Evolutionary conservation across 257 asterid genomes (phyloP), one percentile per base, ranked within the genome.

Genomic region (Solanum sitiens): DNA sequence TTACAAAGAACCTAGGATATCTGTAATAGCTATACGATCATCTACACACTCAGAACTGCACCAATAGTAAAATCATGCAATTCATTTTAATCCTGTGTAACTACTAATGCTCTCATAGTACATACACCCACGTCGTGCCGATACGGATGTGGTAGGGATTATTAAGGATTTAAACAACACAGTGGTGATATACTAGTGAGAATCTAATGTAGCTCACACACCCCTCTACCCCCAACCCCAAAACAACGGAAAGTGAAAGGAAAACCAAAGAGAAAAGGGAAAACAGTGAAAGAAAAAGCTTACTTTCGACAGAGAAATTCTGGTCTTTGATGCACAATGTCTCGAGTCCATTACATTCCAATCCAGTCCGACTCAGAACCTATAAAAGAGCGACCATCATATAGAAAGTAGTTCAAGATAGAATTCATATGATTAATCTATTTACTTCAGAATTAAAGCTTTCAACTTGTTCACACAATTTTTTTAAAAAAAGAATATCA

Each of bases 261-360:
- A 73, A 73, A 73, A 73, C 5, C 12, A 73, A 32, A 32, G 77
- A 71, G 25, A 74, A 25, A 44, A 8, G 39, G 59, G 9, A 79
- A 44, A 79, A 27, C 27, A 30, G 35, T 44, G 63, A 53, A 53
- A 72, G 42, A 33, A 88, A 72, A 40, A 61, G 21, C 23, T 16
- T 92, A 97, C 99, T 92, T 90, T 95, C 98, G 90, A 73, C 93
- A 87, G 98, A 90, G 76, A 97, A 95, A 21, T 94, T 90, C 84
- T 91, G 99, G 87, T 97, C 99, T 87, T 93, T 94, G 65, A 94
- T 91, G 90, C 89, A 90, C 82, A 95, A 83, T 7, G 90, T 89
- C 47, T 94, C 96, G 71, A 95, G 94, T 82, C 93, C 97, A 87
- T 89, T 93, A 88, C 96, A 94, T 13, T 93, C 98, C 90, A 95